A percentile compares a stretch with the other conserved stretches of the same genome.
Conservation (phyloP, 148 eudicot species). For the Polygonum maritimum region DNA sequence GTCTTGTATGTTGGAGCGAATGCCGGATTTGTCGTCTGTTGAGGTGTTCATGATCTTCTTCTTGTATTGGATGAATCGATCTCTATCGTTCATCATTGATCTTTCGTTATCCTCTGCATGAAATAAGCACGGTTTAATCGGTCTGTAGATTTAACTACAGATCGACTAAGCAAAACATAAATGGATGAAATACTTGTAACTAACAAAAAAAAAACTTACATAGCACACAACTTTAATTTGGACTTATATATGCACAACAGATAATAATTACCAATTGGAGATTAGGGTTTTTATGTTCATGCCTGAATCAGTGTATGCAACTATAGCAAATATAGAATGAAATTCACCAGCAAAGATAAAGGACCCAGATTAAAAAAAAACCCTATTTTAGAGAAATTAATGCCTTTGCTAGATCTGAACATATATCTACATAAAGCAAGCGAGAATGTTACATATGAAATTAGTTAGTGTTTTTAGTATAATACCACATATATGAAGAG, state of each 20-base stretch:
- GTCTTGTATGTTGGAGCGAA: neutral
- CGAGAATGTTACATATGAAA: neutral
- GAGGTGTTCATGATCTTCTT: constrained; percentile 5
- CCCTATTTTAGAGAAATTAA: neutral
- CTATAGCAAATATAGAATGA: neutral
- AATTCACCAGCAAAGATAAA: neutral
- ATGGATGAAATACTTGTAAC: neutral
- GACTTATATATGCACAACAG: neutral
- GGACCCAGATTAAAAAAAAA: neutral
- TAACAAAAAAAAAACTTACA: neutral
- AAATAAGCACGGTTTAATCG: neutral
- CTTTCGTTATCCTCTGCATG: neutral
- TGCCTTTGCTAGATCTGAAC: neutral
- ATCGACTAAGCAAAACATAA: neutral
- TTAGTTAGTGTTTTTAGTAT: neutral
- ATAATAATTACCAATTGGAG: neutral
- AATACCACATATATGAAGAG: neutral
- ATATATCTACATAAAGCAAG: neutral
- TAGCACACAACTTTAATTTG: neutral
- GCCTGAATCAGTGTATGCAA: neutral
- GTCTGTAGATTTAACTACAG: neutral
- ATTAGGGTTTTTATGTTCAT: neutral
- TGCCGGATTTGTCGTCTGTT: neutral
- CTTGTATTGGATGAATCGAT: neutral
- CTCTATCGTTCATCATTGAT: neutral